A percentile compares a stretch with the other conserved stretches of the same genome.
phyloP scores from a whole-genome alignment of 306 rosid genomes.

The Morella rubra region DNA sequence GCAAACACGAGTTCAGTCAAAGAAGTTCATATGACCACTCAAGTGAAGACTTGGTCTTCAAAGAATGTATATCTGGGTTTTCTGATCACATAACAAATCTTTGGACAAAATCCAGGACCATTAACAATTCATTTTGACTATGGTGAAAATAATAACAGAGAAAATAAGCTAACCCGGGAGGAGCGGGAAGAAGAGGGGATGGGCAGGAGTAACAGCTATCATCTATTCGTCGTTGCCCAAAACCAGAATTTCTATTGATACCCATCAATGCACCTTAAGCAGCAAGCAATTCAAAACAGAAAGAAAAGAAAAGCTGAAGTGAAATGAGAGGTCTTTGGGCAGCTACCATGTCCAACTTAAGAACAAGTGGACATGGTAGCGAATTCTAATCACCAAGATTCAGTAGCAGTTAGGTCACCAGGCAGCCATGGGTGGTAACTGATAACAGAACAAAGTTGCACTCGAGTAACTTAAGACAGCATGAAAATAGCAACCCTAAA shows the following conservation, averaged over 20 bases:
- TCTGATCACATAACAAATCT: neutral
- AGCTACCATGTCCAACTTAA: neutral
- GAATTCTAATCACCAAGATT: neutral
- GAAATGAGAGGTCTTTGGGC: neutral
- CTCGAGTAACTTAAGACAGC: neutral
- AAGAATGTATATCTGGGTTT: neutral
- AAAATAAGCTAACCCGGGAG: too few relatives aligned
- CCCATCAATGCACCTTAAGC: neutral
- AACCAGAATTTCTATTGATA: neutral
- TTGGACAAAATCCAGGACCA: neutral
- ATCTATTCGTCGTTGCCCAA: neutral
- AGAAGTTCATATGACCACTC: neutral
- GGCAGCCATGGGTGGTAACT: neutral
- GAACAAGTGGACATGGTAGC: neutral
- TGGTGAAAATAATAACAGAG: neutral
- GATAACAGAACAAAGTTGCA: neutral
- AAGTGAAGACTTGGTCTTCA: neutral
- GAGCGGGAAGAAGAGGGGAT: too few relatives aligned
- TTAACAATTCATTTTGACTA: neutral
- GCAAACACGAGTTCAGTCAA: neutral
- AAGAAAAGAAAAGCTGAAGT: neutral
- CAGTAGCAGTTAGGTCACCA: too few relatives aligned
- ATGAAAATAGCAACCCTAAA: neutral
- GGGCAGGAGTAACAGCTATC: neutral
- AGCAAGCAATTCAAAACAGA: neutral